phyloP scores from a whole-genome alignment of 2,329 filamentous ascomycete species.

The Aspergillus unguis region DNA sequence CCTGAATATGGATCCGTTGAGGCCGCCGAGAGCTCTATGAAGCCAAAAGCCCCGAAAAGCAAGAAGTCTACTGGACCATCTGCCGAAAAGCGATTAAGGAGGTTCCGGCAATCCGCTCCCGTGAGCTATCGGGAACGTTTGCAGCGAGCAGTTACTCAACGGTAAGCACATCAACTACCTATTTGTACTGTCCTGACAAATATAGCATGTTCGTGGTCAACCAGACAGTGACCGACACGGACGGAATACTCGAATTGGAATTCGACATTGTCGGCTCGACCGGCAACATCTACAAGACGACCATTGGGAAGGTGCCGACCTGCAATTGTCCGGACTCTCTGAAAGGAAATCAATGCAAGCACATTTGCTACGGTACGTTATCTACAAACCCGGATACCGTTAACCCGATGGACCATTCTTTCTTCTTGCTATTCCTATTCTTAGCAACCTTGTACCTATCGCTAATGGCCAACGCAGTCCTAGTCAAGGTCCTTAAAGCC shows the following conservation, averaged over 20 bases:
- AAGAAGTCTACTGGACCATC: slow-evolving; percentile 15
- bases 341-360: slow-evolving; percentile 62
- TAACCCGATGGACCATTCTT: slow-evolving; percentile 4
- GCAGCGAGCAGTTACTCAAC: slow-evolving; percentile 49
- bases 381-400: background rate
- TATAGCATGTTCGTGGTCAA: slow-evolving; percentile 56
- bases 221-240: slow-evolving; percentile 45
- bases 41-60: slow-evolving; percentile 10
- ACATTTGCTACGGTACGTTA: slow-evolving; percentile 55
- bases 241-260: slow-evolving; percentile 47
- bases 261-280: slow-evolving; percentile 59
- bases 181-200: slow-evolving; percentile 1
- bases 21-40: slow-evolving; percentile 4
- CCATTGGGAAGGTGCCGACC: slow-evolving; percentile 50
- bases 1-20: slow-evolving; percentile 3
- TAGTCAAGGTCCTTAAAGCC: slow-evolving; percentile 57
- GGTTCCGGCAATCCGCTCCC: slow-evolving; percentile 45
- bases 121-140: slow-evolving; percentile 47
- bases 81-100: slow-evolving; percentile 39
- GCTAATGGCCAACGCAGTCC: slow-evolving; percentile 40
- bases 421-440: slow-evolving; percentile 13
- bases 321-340: slow-evolving; percentile 55
- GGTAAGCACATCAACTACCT: slow-evolving; percentile 22
- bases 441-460: slow-evolving; percentile 5
- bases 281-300: slow-evolving; percentile 61